Conservation (phyloP, 2,329 filamentous ascomycete species). For the Aspergillus novofumigatus region DNA sequence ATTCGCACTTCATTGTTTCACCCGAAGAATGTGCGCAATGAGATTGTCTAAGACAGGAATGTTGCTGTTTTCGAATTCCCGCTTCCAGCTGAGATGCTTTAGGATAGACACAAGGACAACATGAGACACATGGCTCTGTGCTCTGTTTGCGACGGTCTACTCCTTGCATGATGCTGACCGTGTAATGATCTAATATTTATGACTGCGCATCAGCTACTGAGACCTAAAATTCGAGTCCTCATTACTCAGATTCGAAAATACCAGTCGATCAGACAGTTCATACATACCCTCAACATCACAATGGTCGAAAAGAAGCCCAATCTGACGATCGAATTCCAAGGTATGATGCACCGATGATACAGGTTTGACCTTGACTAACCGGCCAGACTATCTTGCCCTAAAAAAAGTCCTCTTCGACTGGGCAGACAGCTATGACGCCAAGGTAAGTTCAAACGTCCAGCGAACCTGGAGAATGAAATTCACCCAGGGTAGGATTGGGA, state of each 20-base stretch:
- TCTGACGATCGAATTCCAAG: not conserved
- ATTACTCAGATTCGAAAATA: not conserved
- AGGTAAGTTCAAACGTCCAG: conserved; percentile 26
- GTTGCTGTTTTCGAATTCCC: not conserved
- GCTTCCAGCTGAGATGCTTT: not conserved
- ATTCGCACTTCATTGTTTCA: not conserved
- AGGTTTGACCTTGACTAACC: not conserved
- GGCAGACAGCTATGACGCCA: conserved; percentile 44
- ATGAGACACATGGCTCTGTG: not conserved
- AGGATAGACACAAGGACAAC: not conserved
- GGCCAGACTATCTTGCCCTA: conserved; percentile 32
- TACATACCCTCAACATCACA: not conserved
- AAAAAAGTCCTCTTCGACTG: conserved; percentile 39
- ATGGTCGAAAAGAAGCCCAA: not conserved
- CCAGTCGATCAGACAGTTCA: not conserved
- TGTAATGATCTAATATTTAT: not conserved
- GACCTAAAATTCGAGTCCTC: not conserved
- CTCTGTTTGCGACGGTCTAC: not conserved
- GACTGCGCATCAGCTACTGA: not conserved
- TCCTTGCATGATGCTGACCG: not conserved
- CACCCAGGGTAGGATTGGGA: conserved; percentile 35
- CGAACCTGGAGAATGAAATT: not conserved
- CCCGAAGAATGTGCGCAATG: not conserved
- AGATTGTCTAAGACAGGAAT: not conserved
- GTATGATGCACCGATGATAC: not conserved